Evolutionary conservation across 176 grass and related monocot genomes (phyloP).

Genomic region (Carex cristatella): DNA sequence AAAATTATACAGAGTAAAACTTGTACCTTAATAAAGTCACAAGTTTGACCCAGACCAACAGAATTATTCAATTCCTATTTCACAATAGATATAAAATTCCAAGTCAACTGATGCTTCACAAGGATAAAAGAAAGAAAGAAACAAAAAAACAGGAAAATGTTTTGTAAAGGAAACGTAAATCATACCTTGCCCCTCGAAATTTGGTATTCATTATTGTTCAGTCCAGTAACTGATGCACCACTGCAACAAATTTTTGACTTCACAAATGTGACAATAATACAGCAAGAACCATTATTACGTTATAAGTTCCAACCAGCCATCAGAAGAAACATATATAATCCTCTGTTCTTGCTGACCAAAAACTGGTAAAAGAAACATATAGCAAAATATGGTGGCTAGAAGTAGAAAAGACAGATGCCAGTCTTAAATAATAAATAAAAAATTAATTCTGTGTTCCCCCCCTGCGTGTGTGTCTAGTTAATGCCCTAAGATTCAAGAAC

Average conservation of each 20-base stretch:
- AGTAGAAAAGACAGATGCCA: background rate
- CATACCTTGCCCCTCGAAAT: constrained; percentile 85
- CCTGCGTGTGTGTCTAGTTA: background rate
- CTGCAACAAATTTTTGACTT: constrained; percentile 40
- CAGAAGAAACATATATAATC: too few relatives aligned
- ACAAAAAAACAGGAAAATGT: background rate
- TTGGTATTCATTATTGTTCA: constrained; percentile 96
- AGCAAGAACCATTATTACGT: background rate
- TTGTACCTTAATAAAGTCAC: constrained; percentile 88
- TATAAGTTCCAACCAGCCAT: too few relatives aligned
- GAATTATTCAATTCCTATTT: constrained; percentile 64
- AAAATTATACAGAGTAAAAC: background rate
- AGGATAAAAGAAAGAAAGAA: background rate
- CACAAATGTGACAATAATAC: background rate
- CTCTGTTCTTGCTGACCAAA: background rate
- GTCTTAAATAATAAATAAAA: background rate
- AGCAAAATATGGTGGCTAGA: background rate
- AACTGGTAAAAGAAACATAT: background rate
- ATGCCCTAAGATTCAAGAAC: background rate
- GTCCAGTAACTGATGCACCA: constrained; percentile 79
- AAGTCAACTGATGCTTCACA: constrained; percentile 11
- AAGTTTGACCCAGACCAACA: constrained; percentile 59
- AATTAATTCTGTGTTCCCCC: background rate
- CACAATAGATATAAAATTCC: constrained; percentile 23
- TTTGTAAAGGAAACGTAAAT: background rate